These are phyloP conservation scores for Incumbomyces delicatus DNA, from an alignment of 2,329 filamentous ascomycete species.

Conservation along the genomic window DNA sequence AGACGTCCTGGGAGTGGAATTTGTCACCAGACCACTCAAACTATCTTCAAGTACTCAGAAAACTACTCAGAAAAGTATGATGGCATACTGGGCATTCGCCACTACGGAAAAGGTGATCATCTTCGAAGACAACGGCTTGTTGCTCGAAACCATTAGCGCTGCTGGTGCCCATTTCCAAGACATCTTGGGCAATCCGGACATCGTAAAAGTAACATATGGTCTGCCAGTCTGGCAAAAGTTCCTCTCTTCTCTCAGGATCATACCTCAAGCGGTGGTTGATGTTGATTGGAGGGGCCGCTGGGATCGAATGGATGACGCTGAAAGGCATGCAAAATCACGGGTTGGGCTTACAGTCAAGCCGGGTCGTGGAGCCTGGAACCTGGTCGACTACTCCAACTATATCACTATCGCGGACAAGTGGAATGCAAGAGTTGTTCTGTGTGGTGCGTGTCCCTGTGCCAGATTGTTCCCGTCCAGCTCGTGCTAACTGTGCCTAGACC, in stretches of 20 bases:
- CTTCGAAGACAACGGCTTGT: not conserved
- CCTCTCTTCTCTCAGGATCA: not conserved
- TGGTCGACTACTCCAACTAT: too few relatives aligned
- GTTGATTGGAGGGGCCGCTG: not conserved
- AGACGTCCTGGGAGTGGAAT: not conserved
- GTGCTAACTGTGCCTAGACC: not conserved
- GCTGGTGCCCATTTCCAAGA: not conserved
- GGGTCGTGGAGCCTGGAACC: too few relatives aligned
- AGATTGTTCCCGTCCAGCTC: too few relatives aligned
- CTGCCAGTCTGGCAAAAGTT: not conserved
- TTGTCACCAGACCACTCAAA: not conserved
- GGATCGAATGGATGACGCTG: too few relatives aligned
- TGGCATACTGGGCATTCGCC: not conserved
- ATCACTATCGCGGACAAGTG: too few relatives aligned
- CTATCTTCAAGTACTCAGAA: not conserved
- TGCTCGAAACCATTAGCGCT: not conserved
- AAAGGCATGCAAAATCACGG: not conserved
- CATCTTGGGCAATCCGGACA: not conserved
- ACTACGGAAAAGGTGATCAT: not conserved
- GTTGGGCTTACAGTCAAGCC: not conserved
- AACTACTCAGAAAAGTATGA: not conserved
- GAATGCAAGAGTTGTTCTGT: too few relatives aligned
- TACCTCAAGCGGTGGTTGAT: not conserved
- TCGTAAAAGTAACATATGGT: not conserved
- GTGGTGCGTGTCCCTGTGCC: not conserved